Evolutionary conservation across 768 basidiomycete genomes (phyloP).

Genomic region (Boletellus ananas): DNA sequence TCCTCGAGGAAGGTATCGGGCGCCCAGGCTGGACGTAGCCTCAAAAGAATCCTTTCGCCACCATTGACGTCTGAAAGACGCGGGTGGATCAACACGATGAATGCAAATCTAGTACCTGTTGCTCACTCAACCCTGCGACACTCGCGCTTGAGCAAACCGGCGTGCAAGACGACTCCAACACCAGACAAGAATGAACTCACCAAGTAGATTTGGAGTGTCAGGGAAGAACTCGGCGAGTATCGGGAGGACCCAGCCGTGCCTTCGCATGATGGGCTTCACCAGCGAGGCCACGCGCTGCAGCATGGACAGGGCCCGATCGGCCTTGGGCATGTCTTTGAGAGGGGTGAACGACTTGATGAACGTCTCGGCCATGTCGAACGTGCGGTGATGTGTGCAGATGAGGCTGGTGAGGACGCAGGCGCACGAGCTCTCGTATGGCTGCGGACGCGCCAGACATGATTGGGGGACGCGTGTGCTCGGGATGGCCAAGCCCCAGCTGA

Average conservation of each 20-base stretch:
- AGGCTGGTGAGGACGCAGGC: neutral
- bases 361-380: slow-evolving; percentile 44
- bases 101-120: neutral
- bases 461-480: neutral
- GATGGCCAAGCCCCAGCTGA: slow-evolving; percentile 9
- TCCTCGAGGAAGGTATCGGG: slow-evolving; percentile 72
- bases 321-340: slow-evolving; percentile 62
- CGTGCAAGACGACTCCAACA: neutral
- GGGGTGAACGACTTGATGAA: slow-evolving; percentile 69
- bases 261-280: slow-evolving; percentile 93
- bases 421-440: neutral
- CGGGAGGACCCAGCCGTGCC: slow-evolving; percentile 74
- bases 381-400: neutral
- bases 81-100: slow-evolving; percentile 1
- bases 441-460: neutral
- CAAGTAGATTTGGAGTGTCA: slow-evolving; percentile 63
- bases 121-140: slow-evolving; percentile 38
- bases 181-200: slow-evolving; percentile 38
- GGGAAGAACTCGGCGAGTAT: slow-evolving; percentile 89
- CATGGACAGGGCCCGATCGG: slow-evolving; percentile 63
- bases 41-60: slow-evolving; percentile 79
- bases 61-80: slow-evolving; percentile 59
- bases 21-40: slow-evolving; percentile 68
- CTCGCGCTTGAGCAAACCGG: slow-evolving; percentile 7
- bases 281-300: slow-evolving; percentile 69